phyloP scores from a whole-genome alignment of 2,329 filamentous ascomycete genomes.

The Pseudogymnoascus sp. region DNA sequence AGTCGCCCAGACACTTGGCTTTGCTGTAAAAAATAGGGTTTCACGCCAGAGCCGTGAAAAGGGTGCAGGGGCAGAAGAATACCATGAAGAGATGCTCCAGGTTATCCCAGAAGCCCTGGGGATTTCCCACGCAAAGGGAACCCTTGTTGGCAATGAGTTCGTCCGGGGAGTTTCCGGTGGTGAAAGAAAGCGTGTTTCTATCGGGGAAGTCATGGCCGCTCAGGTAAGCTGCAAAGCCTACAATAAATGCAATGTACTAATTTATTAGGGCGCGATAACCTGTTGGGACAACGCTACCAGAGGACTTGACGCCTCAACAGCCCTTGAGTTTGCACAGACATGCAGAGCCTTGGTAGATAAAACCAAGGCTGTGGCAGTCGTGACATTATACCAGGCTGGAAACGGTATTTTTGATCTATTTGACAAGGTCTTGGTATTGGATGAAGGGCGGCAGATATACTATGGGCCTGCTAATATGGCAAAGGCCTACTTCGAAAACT shows the following conservation, averaged over 20 bases:
- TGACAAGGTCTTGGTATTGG: slow-evolving; percentile 61
- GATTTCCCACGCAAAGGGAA: slow-evolving; percentile 46
- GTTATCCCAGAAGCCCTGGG: slow-evolving; percentile 33
- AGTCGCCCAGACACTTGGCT: slow-evolving; percentile 44
- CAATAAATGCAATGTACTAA: not conserved
- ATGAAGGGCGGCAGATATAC: slow-evolving; percentile 57
- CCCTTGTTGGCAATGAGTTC: slow-evolving; percentile 49
- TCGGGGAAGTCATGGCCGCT: slow-evolving; percentile 39
- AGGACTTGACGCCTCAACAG: slow-evolving; percentile 56
- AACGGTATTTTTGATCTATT: slow-evolving; percentile 63
- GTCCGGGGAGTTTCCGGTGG: slow-evolving; percentile 54
- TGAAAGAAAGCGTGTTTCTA: slow-evolving; percentile 52
- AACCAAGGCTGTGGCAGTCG: slow-evolving; percentile 49
- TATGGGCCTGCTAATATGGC: slow-evolving; percentile 54
- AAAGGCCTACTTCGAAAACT: slow-evolving; percentile 53
- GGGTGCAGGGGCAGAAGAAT: slow-evolving; percentile 32
- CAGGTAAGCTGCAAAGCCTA: slow-evolving; percentile 32
- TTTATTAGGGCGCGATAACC: slow-evolving; percentile 35
- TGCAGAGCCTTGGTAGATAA: slow-evolving; percentile 58
- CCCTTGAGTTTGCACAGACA: slow-evolving; percentile 51
- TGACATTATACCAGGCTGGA: slow-evolving; percentile 61
- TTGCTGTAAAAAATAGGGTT: slow-evolving; percentile 49
- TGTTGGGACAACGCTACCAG: slow-evolving; percentile 63
- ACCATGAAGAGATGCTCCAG: slow-evolving; percentile 45
- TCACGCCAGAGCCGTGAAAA: slow-evolving; percentile 44